Conservation (phyloP, 2,329 filamentous ascomycete genomes). For the Teratosphaeria zuluensis region DNA sequence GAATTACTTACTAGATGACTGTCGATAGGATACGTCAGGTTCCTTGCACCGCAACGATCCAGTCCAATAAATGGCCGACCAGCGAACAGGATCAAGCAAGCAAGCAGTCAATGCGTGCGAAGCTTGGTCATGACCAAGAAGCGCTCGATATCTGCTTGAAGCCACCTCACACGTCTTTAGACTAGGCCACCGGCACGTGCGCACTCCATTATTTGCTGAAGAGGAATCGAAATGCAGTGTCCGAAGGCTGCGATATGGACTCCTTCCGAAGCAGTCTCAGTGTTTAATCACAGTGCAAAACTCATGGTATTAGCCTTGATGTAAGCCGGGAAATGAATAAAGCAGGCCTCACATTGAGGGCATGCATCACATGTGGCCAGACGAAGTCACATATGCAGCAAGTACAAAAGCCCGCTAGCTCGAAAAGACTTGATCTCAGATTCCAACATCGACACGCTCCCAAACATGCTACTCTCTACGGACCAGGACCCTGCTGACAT, state of each 20-base stretch:
- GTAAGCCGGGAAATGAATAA: neutral
- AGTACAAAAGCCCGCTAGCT: neutral
- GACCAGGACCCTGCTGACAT: neutral
- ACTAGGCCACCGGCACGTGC: neutral
- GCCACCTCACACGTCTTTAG: neutral
- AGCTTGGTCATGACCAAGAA: neutral
- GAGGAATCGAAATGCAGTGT: too few relatives aligned
- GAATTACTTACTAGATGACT: neutral
- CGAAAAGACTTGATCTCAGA: neutral
- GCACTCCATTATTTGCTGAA: too few relatives aligned
- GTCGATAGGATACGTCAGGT: neutral
- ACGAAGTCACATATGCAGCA: neutral
- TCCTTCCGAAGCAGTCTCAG: too few relatives aligned
- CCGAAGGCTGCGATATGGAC: too few relatives aligned
- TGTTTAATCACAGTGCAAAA: too few relatives aligned
- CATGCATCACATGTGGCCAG: neutral
- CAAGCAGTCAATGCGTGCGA: too few relatives aligned
- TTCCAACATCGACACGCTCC: neutral
- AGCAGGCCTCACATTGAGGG: neutral
- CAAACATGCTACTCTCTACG: neutral
- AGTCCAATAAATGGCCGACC: neutral
- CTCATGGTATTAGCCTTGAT: neutral
- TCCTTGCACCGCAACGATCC: neutral
- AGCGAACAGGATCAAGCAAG: too few relatives aligned
- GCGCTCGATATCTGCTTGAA: neutral